Conservation (phyloP, 2,329 filamentous ascomycete genomes). For the Paecilomyces sp. region DNA sequence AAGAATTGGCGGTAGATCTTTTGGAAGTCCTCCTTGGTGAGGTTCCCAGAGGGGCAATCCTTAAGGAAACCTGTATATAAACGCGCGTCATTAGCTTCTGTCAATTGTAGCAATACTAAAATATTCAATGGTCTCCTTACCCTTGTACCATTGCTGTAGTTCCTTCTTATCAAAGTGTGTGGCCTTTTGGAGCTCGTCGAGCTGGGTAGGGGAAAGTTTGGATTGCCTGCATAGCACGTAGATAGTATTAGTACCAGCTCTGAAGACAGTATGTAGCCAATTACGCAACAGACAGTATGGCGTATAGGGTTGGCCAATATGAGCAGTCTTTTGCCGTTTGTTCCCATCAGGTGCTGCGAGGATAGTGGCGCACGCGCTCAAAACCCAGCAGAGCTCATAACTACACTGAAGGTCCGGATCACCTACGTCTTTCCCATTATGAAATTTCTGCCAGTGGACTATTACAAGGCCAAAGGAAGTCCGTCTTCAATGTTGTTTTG, state of each 20-base stretch:
- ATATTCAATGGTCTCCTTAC: conserved; percentile 43
- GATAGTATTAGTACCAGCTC: neutral
- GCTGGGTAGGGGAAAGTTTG: conserved; percentile 94
- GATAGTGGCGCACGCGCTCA: neutral
- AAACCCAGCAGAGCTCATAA: neutral
- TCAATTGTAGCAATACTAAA: neutral
- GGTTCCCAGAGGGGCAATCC: conserved; percentile 93
- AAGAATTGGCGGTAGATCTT: conserved; percentile 99
- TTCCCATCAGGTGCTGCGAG: neutral
- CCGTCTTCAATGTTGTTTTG: neutral
- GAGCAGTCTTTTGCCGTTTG: neutral
- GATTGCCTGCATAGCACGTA: conserved; percentile 64
- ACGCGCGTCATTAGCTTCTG: conserved; percentile 9
- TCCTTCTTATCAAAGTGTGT: conserved; percentile 99
- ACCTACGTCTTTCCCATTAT: neutral
- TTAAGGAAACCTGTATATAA: conserved; percentile 74
- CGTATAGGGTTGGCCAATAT: neutral
- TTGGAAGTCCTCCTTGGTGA: conserved; percentile 97
- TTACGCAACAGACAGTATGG: neutral
- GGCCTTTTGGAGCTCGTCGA: conserved; percentile 88
- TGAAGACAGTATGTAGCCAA: neutral
- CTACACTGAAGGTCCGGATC: neutral
- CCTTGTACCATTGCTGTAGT: conserved; percentile 99
- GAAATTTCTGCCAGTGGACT: neutral
- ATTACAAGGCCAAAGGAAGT: neutral